Conservation (phyloP, 306 rosid species). For the Prosopis cineraria region DNA sequence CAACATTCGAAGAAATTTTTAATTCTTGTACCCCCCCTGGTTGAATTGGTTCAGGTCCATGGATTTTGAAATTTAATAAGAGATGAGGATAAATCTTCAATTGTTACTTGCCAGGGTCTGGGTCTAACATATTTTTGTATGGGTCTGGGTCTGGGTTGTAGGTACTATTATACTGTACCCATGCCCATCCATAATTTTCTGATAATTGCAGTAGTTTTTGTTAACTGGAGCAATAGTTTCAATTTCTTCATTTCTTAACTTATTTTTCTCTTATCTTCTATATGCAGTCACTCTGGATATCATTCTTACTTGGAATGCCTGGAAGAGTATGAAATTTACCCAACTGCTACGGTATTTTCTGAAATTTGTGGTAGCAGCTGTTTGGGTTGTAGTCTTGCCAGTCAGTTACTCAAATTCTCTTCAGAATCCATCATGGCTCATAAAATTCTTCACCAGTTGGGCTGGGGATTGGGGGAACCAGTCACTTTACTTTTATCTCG, state of each 20-base stretch:
- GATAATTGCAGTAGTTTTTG: not conserved
- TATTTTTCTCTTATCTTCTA: conserved; percentile 33
- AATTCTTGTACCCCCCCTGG: not conserved
- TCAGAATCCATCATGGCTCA: conserved; percentile 75
- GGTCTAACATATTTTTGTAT: not conserved
- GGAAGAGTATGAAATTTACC: conserved; percentile 88
- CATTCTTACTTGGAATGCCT: conserved; percentile 80
- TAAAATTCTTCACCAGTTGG: conserved; percentile 82
- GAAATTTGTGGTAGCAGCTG: conserved; percentile 84
- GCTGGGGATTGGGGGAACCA: conserved; percentile 74
- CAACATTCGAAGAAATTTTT: not conserved
- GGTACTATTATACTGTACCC: not conserved
- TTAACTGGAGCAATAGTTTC: not conserved
- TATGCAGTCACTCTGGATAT: conserved; percentile 82
- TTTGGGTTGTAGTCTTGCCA: conserved; percentile 87
- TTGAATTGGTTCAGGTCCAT: not conserved
- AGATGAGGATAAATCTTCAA: not conserved
- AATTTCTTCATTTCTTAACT: not conserved
- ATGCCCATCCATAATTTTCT: not conserved
- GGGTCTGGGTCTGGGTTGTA: not conserved
- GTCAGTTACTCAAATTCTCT: conserved; percentile 71
- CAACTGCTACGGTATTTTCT: conserved; percentile 87
- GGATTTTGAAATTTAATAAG: not conserved
- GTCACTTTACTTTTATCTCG: conserved; percentile 72
- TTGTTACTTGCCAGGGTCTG: not conserved